phyloP scores from a whole-genome alignment of 805 yeast genomes.

The Candida pseudofarinosa region DNA sequence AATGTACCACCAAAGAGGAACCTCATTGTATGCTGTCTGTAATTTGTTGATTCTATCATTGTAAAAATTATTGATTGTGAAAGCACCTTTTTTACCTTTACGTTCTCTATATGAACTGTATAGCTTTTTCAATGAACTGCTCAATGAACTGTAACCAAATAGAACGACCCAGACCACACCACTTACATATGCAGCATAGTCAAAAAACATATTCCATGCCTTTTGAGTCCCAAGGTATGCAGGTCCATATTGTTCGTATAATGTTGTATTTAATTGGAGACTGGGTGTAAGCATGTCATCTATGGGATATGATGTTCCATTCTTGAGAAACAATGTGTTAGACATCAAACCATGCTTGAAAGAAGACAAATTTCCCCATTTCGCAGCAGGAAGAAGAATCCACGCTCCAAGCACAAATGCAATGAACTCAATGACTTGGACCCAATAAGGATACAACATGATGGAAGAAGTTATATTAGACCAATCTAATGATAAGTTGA shows the following conservation, averaged over 20 bases:
- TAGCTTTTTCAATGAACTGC: conserved; percentile 12
- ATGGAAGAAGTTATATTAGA: conserved; percentile 48
- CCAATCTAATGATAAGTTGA: conserved; percentile 50
- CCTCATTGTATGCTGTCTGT: conserved; percentile 35
- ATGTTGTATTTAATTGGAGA: conserved; percentile 40
- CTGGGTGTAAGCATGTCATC: conserved; percentile 36
- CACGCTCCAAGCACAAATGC: conserved; percentile 48
- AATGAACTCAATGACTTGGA: conserved; percentile 44
- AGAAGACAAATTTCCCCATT: conserved; percentile 34
- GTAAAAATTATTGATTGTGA: conserved; percentile 15
- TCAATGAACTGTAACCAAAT: conserved; percentile 29
- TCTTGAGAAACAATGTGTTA: conserved; percentile 32
- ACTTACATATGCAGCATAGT: conserved; percentile 48
- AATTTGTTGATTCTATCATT: conserved; percentile 43
- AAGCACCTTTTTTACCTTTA: conserved; percentile 1
- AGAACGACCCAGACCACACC: conserved; percentile 44
- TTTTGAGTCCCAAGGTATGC: conserved; percentile 46
- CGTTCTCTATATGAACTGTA: conserved; percentile 2
- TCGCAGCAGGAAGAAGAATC: conserved; percentile 44
- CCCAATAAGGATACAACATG: conserved; percentile 51
- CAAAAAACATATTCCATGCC: conserved; percentile 49
- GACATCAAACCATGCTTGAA: conserved; percentile 45
- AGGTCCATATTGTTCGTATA: conserved; percentile 43
- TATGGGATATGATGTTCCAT: conserved; percentile 43
- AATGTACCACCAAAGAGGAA: conserved; percentile 40